These are phyloP conservation scores for Kewa caespitosa DNA, from an alignment of 179 eudicot species.

Conservation along the genomic window DNA sequence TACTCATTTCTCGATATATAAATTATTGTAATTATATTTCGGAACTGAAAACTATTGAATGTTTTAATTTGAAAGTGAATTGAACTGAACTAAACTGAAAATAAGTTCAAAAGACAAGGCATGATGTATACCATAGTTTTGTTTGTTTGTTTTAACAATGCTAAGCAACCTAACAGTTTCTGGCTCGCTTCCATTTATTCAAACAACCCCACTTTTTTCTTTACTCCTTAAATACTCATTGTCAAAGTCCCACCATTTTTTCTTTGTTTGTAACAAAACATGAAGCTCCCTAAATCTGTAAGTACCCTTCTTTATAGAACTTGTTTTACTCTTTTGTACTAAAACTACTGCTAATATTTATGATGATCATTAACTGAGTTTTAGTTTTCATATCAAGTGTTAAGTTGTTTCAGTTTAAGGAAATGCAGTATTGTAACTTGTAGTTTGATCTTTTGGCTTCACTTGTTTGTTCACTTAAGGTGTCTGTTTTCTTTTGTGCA, in stretches of 20 bases:
- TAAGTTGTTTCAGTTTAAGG: background rate
- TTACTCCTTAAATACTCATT: background rate
- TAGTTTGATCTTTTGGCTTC: background rate
- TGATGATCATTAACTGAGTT: constrained; percentile 3
- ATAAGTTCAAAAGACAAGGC: no score
- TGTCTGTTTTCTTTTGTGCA: background rate
- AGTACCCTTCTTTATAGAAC: constrained; percentile 7
- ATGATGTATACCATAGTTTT: no score
- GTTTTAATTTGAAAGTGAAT: no score
- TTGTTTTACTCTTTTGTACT: background rate
- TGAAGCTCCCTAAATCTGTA: constrained; percentile 38
- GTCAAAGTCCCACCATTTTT: background rate
- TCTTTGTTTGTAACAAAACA: background rate
- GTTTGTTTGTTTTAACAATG: constrained; percentile 15
- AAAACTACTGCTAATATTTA: background rate
- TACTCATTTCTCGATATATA: no score
- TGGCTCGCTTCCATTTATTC: constrained; percentile 17
- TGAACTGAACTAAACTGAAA: no score
- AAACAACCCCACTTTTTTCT: background rate
- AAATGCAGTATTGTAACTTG: background rate
- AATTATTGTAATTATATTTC: no score
- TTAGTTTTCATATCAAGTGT: background rate
- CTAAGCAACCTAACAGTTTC: constrained; percentile 34
- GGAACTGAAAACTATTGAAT: no score
- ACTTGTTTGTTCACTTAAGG: background rate